A percentile compares a stretch with the other conserved stretches of the same genome.
Evolutionary conservation across 768 basidiomycete species (phyloP).

Genomic region (Coprinellus micaceus): DNA sequence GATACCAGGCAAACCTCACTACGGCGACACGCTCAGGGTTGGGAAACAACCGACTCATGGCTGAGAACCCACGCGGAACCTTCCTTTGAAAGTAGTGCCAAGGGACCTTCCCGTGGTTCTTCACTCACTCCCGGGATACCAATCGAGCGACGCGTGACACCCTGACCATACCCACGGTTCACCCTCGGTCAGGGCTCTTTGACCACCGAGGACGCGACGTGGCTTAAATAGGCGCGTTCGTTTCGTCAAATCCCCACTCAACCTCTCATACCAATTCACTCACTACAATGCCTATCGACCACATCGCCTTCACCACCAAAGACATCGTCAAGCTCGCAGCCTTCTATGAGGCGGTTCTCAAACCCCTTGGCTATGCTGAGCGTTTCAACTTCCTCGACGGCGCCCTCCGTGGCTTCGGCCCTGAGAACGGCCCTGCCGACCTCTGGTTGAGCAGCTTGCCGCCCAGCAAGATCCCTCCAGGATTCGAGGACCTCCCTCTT

Average conservation of each 20-base stretch:
- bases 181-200: too few species aligned
- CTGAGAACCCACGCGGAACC: too few species aligned
- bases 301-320: slow-evolving; percentile 4
- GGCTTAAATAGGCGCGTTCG: not conserved
- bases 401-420: slow-evolving; percentile 6
- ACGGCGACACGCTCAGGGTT: too few species aligned
- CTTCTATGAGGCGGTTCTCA: slow-evolving; percentile 7
- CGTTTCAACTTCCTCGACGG: not conserved
- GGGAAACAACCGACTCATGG: too few species aligned
- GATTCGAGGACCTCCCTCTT: not conserved
- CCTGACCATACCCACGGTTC: too few species aligned
- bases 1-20: too few species aligned
- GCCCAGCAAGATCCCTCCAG: not conserved
- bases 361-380: slow-evolving; percentile 5
- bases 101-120: too few species aligned
- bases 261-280: not conserved
- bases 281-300: slow-evolving; percentile 9
- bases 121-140: too few species aligned
- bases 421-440: slow-evolving; percentile 10
- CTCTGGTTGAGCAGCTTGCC: slow-evolving; percentile 19
- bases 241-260: not conserved
- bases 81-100: too few species aligned
- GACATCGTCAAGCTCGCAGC: slow-evolving; percentile 2
- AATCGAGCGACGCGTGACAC: too few species aligned
- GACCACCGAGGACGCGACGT: too few species aligned